Evolutionary conservation across 2,329 filamentous ascomycete species (phyloP), one percentile per base, ranked within the genome.

Genomic region (Calonectria pseudoreteaudii): DNA sequence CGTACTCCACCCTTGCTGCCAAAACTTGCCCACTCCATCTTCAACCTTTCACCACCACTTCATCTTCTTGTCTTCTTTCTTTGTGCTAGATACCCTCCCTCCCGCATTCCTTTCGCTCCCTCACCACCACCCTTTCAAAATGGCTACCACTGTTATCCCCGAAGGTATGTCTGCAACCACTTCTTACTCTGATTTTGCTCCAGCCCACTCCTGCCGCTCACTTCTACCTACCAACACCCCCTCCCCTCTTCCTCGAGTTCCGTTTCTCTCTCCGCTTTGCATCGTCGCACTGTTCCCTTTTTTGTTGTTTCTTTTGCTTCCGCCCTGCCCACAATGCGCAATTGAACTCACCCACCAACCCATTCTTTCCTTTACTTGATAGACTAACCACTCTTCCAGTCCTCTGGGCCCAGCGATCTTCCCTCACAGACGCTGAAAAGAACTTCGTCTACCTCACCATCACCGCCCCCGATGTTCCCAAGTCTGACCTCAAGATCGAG

Each of bases 401-500:
- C 81, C 94, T 95, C 86, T 99, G 97, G 97, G 96, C 97, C 79
- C 97, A 99, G 90, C 96, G 97, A 90, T 98, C 96, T 60, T 97
- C 93, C 83, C 88, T 86, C 80, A 89, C 89, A 79, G 96, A 98
- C 70, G 85, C 94, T 71, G 90, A 93, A 85, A 97, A 96, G 90
- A 99, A 99, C 91, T 94, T 95, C 88, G 88, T 99, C 90, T 98
- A 95, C 89, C 91, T 99, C 79, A 97, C 95, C 84, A 95, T 99
- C 87, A 91, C 92, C 81, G 95, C 96, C 66, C 91, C 96, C 80
- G 97, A 99, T 85, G 94, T 98, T 56, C 88, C 94, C 80, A 89
- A 92, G 81, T 88, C 91, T 60, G 92, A 93, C 82, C 88, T 97
- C 79, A 94, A 95, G 88, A 92, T 98, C 79, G 94, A 98, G 80